Base-by-base conservation (phyloP, 768 basidiomycete genomes). In the Rhodocollybia butyracea region DNA sequence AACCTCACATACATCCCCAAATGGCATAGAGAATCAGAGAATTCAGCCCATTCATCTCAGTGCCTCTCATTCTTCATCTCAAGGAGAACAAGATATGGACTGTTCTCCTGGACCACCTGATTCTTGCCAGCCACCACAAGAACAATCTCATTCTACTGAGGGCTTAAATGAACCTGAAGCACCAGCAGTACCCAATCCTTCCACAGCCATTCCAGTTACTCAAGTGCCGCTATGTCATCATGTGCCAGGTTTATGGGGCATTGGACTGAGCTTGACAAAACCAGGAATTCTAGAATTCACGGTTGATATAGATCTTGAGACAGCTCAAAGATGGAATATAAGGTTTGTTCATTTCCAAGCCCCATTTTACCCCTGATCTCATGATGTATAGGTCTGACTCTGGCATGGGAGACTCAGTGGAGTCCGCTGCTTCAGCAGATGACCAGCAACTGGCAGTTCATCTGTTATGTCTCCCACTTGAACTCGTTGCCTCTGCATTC, bases 211-310 rank as follows among this genome's bases (percentile, higher is more conserved):
- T n/a, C n/a, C n/a, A n/a, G 39, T 6, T 6, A 40, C 15, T 6
- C 5, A 40, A n/a, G 15, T 19, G 21, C n/a, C 21, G 39, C 67
- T 72, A 8, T 73, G 68, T 54, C 64, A 72, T 51, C 62, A 66
- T 56, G 65, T 77, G 27, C 76, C 76, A 46, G 76, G 76, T 5
- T 51, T 78, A 6, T 79, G 77, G 76, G 65, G 74, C 46, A 59
- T 66, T 30, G 69, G 69, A 52, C 56, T 61, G 3, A 76, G 72
- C 10, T 64, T 68, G 6, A 36, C 60, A n/a, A 54, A 63, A 26
- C 52, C 73, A n/a, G 68, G 65, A 38, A 69, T 73, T 17, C 29
- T 72, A 43, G 69, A 70, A 31, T 70, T 69, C 57, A 60, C 61
- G 27, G 73, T 80, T 57, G 65, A 72, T 32, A 60, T 80, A 47